These are phyloP conservation scores for Nasturtium officinale DNA, from an alignment of 345 rosid species.

Conservation along the genomic window DNA sequence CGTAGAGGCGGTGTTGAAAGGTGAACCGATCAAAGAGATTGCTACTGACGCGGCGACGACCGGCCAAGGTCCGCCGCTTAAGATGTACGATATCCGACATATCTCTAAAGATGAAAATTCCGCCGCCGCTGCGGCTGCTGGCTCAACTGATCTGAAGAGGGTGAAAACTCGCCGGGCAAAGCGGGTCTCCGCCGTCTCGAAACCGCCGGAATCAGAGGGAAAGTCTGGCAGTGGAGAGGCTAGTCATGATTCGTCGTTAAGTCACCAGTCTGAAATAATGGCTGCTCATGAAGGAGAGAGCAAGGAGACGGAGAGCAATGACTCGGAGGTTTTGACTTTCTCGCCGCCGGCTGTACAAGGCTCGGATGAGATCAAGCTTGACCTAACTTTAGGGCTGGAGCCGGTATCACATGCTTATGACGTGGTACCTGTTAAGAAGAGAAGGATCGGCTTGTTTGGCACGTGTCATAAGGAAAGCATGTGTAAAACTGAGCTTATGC, in stretches of 20 bases:
- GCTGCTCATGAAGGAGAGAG: constrained; percentile 55
- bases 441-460: constrained; percentile 47
- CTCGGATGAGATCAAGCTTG: constrained; percentile 49
- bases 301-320: constrained; percentile 69
- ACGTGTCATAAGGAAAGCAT: constrained; percentile 43
- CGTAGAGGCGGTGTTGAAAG: constrained; percentile 84
- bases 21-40: constrained; percentile 72
- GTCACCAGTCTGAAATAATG: constrained; percentile 74
- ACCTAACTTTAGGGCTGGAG: constrained; percentile 64
- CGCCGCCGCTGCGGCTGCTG: constrained; percentile 14
- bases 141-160: constrained; percentile 14
- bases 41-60: constrained; percentile 73
- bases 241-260: constrained; percentile 88
- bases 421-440: constrained; percentile 80
- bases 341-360: constrained; percentile 56
- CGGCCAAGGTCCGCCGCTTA: constrained; percentile 80
- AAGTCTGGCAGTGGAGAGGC: constrained; percentile 44
- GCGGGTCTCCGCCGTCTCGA: neutral
- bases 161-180: constrained; percentile 28
- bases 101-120: constrained; percentile 74
- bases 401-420: constrained; percentile 52
- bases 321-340: constrained; percentile 47
- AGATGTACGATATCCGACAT: constrained; percentile 88
- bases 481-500: constrained; percentile 66
- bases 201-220: constrained; percentile 26